phyloP scores from a whole-genome alignment of 441 rosid genomes.

The Manihot esculenta region DNA sequence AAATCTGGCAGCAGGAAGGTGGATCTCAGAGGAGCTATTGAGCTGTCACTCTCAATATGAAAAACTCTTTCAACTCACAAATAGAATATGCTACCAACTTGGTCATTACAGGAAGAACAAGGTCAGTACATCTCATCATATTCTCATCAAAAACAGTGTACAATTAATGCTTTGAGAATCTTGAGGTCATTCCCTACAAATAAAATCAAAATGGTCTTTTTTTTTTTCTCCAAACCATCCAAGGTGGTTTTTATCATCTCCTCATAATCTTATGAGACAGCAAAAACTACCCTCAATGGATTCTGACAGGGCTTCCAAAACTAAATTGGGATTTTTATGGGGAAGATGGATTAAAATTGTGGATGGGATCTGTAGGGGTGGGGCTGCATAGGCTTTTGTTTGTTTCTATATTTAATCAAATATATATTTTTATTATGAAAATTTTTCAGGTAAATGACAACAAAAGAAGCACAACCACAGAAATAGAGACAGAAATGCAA shows the following conservation, averaged over 20 bases:
- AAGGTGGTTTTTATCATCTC: no score
- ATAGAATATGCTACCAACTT: slow-evolving; percentile 36
- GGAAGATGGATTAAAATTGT: not conserved
- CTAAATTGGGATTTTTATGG: no score
- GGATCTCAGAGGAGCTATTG: slow-evolving; percentile 28
- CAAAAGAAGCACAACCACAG: slow-evolving; percentile 15
- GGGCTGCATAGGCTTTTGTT: not conserved
- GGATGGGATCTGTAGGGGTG: slow-evolving; percentile 16
- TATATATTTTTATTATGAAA: no score
- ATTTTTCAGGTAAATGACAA: slow-evolving; percentile 38
- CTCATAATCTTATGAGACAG: no score
- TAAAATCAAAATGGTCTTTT: no score
- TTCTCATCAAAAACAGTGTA: no score
- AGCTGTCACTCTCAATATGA: slow-evolving; percentile 41
- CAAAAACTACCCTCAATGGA: slow-evolving; percentile 18
- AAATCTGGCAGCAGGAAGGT: slow-evolving; percentile 36
- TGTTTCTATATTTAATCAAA: no score
- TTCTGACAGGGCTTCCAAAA: slow-evolving; percentile 20
- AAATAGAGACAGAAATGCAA: slow-evolving; percentile 61
- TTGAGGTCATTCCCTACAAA: no score
- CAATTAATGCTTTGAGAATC: no score
- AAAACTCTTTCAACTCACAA: slow-evolving; percentile 44
- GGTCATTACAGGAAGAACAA: slow-evolving; percentile 28
- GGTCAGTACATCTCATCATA: slow-evolving; percentile 26
- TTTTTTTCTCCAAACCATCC: no score